phyloP scores from a whole-genome alignment of 148 eudicot species.

The Rhododendron vialii region DNA sequence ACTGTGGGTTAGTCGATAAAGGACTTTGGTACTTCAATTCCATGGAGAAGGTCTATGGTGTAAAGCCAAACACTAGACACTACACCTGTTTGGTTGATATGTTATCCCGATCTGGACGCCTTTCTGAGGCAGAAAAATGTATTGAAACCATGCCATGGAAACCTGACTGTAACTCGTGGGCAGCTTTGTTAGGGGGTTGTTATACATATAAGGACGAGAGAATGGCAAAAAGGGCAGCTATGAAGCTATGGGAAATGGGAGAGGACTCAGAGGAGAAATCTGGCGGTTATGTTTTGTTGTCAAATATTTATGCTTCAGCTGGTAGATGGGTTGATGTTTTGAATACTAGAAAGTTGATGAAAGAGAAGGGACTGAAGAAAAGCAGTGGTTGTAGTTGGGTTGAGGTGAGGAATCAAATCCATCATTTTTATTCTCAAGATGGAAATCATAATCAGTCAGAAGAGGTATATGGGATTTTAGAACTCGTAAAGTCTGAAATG shows the following conservation, averaged over 20 bases:
- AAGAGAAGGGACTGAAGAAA: conserved; percentile 30
- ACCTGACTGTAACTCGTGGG: conserved; percentile 33
- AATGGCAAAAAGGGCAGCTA: conserved; percentile 28
- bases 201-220: conserved; percentile 20
- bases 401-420: conserved; percentile 33
- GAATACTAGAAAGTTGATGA: conserved; percentile 35
- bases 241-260: conserved; percentile 22
- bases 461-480: conserved; percentile 29
- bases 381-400: conserved; percentile 45
- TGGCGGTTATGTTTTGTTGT: conserved; percentile 36
- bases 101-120: conserved; percentile 41
- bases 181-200: conserved; percentile 41
- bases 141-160: conserved; percentile 29
- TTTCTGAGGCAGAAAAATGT: conserved; percentile 36
- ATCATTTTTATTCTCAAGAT: conserved; percentile 37
- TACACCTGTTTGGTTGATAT: conserved; percentile 41
- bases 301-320: conserved; percentile 45
- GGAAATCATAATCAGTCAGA: conserved; percentile 19
- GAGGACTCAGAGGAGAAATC: conserved; percentile 22
- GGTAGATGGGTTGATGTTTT: conserved; percentile 40
- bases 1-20: conserved; percentile 39
- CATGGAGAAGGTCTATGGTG: conserved; percentile 31
- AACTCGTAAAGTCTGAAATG: conserved; percentile 31
- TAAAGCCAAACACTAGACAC: conserved; percentile 32
- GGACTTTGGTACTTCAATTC: conserved; percentile 38